A percentile compares a stretch with the other conserved stretches of the same genome.
phyloP scores from a whole-genome alignment of 441 rosid genomes.

The Eutrema salsugineum region DNA sequence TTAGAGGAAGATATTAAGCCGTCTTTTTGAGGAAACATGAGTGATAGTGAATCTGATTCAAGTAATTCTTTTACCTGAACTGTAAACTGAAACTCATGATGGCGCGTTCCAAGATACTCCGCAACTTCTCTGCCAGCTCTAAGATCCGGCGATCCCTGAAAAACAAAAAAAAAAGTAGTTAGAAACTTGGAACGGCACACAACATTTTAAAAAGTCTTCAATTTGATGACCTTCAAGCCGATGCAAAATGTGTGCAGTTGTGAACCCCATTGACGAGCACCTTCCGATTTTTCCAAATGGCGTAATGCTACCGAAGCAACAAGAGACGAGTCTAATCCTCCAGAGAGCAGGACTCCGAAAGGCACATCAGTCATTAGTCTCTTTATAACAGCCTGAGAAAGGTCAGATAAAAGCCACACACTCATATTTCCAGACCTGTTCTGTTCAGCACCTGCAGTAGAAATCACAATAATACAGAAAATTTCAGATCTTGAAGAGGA shows the following conservation, averaged over 20 bases:
- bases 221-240: slow-evolving; percentile 69
- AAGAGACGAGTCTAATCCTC: slow-evolving; percentile 97
- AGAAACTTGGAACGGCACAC: background rate
- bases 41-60: background rate
- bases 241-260: slow-evolving; percentile 87
- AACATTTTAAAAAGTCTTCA: background rate
- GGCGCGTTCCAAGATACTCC: slow-evolving; percentile 86
- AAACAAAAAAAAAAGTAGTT: background rate
- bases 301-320: slow-evolving; percentile 97
- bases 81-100: slow-evolving; percentile 95
- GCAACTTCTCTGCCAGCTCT: slow-evolving; percentile 97
- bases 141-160: slow-evolving; percentile 94
- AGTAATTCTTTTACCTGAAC: slow-evolving; percentile 58
- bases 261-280: slow-evolving; percentile 95
- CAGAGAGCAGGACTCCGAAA: slow-evolving; percentile 95
- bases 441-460: background rate
- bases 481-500: slow-evolving; percentile 8
- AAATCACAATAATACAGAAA: background rate
- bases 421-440: background rate
- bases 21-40: background rate
- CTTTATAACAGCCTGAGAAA: slow-evolving; percentile 81
- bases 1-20: background rate
- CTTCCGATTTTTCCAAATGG: slow-evolving; percentile 64
- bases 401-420: background rate
- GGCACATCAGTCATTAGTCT: slow-evolving; percentile 99